Percentiles rank a stretch among this genome's conserved stretches.
phyloP scores from a whole-genome alignment of 179 eudicot species.

The Patellifolia procumbens region DNA sequence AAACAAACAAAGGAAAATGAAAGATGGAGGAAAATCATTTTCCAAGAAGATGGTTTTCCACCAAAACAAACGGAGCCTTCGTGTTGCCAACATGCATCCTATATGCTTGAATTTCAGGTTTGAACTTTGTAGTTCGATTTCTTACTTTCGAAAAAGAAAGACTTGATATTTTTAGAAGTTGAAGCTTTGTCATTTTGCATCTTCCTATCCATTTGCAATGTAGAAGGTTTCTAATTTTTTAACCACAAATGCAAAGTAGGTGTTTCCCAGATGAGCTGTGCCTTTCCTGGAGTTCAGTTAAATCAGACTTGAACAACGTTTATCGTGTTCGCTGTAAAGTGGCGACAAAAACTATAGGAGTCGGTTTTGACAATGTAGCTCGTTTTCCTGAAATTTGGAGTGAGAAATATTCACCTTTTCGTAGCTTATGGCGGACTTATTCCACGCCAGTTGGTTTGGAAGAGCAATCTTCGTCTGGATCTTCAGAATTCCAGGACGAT shows the following conservation, averaged over 20 bases:
- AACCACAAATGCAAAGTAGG: conserved; percentile 26
- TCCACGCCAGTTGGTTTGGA: conserved; percentile 44
- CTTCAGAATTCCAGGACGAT: conserved; percentile 37
- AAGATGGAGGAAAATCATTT: too few relatives aligned
- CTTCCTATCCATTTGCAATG: not conserved
- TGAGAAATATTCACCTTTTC: conserved; percentile 26
- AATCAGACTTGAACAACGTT: conserved; percentile 16
- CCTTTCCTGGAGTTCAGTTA: conserved; percentile 31
- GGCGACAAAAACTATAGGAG: conserved; percentile 33
- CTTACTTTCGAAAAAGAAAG: not conserved
- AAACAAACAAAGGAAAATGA: too few relatives aligned
- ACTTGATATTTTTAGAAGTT: not conserved
- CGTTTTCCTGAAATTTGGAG: conserved; percentile 29
- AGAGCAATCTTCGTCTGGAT: conserved; percentile 46
- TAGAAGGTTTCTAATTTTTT: conserved; percentile 1
- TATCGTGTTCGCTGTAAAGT: conserved; percentile 23
- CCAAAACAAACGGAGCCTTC: too few relatives aligned
- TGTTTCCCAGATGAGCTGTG: conserved; percentile 35
- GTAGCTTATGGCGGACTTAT: conserved; percentile 35
- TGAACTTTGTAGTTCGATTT: not conserved
- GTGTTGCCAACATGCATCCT: not conserved
- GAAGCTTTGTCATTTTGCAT: not conserved
- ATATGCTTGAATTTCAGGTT: not conserved
- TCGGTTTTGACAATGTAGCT: conserved; percentile 23
- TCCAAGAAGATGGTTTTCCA: too few relatives aligned